These are phyloP conservation scores for Aspergillus campestris DNA, from an alignment of 495 filamentous ascomycete species.

Conservation along the genomic window DNA sequence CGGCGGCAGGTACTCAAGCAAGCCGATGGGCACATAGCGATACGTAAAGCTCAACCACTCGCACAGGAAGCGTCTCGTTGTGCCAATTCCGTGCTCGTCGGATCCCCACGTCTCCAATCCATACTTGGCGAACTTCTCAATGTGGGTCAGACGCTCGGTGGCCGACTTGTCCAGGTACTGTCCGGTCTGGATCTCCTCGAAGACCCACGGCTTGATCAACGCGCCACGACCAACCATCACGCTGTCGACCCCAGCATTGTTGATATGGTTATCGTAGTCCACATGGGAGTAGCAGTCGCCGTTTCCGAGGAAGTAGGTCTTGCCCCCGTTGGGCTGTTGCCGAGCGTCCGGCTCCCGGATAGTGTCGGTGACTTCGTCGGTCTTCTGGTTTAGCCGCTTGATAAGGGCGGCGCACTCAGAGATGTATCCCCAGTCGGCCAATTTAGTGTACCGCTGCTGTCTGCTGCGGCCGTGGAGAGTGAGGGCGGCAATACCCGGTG, in stretches of 20 bases:
- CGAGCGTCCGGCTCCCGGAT: constrained; percentile 62
- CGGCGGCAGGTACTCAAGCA: constrained; percentile 81
- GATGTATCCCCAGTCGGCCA: constrained; percentile 90
- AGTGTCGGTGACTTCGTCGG: constrained; percentile 61
- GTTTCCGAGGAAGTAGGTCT: constrained; percentile 88
- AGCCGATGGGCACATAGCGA: constrained; percentile 82
- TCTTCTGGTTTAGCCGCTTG: constrained; percentile 60
- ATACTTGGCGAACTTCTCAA: constrained; percentile 83
- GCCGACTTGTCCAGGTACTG: constrained; percentile 95
- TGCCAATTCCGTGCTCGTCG: constrained; percentile 86
- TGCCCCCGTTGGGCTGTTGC: constrained; percentile 50
- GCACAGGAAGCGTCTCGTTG: constrained; percentile 79
- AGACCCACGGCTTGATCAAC: constrained; percentile 94
- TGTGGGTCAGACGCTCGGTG: constrained; percentile 70
- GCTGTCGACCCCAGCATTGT: constrained; percentile 67
- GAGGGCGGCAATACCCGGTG: constrained; percentile 79
- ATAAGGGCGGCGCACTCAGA: constrained; percentile 80
- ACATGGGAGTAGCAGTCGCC: constrained; percentile 91
- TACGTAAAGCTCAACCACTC: constrained; percentile 92
- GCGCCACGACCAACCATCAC: constrained; percentile 92
- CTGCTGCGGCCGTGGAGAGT: constrained; percentile 89
- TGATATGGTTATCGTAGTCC: constrained; percentile 74
- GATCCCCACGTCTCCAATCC: constrained; percentile 91
- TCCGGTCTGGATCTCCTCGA: constrained; percentile 84
- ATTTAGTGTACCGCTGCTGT: constrained; percentile 86